Conservation (phyloP, 2,329 filamentous ascomycete species). For the Colletotrichum liriopes region DNA sequence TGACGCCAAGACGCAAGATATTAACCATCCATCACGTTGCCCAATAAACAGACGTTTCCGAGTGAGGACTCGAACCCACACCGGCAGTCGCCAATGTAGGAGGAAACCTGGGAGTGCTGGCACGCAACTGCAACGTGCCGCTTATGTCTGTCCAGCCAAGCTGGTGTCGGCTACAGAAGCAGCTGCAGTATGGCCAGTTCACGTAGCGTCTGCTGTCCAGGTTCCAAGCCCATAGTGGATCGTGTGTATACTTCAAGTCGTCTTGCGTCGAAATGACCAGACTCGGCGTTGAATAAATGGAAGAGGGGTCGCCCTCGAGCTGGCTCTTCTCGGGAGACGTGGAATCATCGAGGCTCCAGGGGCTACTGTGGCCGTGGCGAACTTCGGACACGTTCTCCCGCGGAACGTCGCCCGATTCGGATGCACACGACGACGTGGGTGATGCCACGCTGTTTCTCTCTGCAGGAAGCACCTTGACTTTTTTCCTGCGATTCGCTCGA, state of each 20-base stretch:
- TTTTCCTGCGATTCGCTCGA: background rate
- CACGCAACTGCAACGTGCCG: background rate
- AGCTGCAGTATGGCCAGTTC: slow-evolving; percentile 19
- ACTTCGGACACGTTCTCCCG: background rate
- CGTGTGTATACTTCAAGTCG: background rate
- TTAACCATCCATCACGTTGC: background rate
- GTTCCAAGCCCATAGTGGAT: slow-evolving; percentile 5
- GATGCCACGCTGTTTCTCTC: background rate
- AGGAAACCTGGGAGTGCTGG: background rate
- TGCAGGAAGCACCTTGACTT: background rate
- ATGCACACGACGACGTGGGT: background rate
- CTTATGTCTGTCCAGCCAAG: background rate
- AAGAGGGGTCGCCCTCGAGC: background rate
- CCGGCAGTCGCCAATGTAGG: too few species aligned
- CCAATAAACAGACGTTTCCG: background rate
- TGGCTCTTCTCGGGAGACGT: background rate
- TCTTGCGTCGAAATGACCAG: background rate
- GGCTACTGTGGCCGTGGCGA: background rate
- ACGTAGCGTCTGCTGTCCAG: background rate
- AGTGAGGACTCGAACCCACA: background rate
- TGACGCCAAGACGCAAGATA: background rate
- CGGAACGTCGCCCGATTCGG: background rate
- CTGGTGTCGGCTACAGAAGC: background rate
- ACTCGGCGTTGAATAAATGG: background rate
- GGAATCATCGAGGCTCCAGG: background rate